These are phyloP conservation scores for Aspergillus cejpii DNA, from an alignment of 2,329 filamentous ascomycete species.

Conservation along the genomic window DNA sequence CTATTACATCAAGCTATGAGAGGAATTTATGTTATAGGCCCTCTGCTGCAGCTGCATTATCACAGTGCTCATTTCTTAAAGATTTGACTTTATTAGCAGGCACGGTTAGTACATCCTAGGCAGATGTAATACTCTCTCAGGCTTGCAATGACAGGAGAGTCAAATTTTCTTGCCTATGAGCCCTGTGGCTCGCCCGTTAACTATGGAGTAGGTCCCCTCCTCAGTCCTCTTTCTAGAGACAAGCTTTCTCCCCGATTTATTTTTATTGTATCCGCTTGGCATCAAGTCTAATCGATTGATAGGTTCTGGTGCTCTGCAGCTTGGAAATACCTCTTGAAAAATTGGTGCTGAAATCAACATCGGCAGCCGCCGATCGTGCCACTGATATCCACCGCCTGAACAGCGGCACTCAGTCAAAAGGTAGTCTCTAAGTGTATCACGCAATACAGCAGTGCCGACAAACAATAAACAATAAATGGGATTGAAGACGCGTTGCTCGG, in stretches of 20 bases:
- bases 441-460: not conserved
- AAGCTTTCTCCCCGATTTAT: too few relatives aligned
- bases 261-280: not conserved
- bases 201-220: not conserved
- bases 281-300: not conserved
- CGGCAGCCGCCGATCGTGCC: not conserved
- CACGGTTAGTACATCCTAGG: not conserved
- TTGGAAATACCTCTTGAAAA: not conserved
- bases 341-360: not conserved
- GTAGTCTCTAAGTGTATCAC: not conserved
- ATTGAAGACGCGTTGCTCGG: not conserved
- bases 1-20: not conserved
- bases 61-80: not conserved
- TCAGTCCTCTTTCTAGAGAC: too few relatives aligned
- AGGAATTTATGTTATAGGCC: not conserved
- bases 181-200: not conserved
- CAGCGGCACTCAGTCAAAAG: not conserved
- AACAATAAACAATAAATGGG: not conserved
- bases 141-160: not conserved
- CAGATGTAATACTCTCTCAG: not conserved
- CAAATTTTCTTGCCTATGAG: not conserved
- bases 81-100: not conserved
- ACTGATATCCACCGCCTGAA: not conserved
- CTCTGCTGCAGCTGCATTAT: not conserved
- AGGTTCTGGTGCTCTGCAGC: not conserved